These are phyloP conservation scores for Erodium texanum DNA, from an alignment of 441 rosid species.

Conservation along the genomic window DNA sequence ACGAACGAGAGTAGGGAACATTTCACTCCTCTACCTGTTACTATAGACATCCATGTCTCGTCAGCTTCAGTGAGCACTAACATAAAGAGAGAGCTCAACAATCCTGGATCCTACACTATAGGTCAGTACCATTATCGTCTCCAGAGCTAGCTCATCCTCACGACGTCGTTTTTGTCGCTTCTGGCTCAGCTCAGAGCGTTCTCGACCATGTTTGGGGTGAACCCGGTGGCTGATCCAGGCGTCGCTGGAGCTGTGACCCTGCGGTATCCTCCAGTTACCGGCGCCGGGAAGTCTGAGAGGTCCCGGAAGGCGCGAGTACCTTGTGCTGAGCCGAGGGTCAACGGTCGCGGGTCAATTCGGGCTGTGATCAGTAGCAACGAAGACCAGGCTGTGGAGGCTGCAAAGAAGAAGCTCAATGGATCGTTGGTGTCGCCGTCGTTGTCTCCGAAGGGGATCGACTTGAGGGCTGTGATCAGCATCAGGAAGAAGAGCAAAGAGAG, in stretches of 20 bases:
- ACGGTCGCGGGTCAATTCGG: conserved; percentile 21
- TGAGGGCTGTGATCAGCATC: conserved; percentile 57
- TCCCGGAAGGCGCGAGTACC: conserved; percentile 11
- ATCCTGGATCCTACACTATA: not conserved
- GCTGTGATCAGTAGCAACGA: conserved; percentile 65
- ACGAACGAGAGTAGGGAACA: not conserved
- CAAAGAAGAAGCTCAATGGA: conserved; percentile 16
- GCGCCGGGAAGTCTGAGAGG: not conserved
- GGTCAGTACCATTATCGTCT: not conserved
- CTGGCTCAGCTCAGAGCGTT: not conserved
- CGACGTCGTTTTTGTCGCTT: not conserved
- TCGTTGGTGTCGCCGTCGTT: conserved; percentile 14
- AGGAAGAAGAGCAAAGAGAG: conserved; percentile 76
- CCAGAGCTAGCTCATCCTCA: not conserved
- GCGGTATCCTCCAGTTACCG: conserved; percentile 24
- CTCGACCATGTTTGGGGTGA: conserved; percentile 20
- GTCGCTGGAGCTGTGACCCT: conserved; percentile 28
- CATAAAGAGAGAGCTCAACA: not conserved
- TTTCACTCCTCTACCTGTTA: not conserved
- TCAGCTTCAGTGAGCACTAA: not conserved
- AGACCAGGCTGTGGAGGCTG: conserved; percentile 37
- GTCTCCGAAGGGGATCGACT: conserved; percentile 24
- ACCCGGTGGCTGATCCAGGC: conserved; percentile 26
- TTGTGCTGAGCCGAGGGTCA: not conserved
- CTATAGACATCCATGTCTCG: not conserved